phyloP scores from a whole-genome alignment of 1,284 basidiomycete genomes.

The Amylostereum chailletii region DNA sequence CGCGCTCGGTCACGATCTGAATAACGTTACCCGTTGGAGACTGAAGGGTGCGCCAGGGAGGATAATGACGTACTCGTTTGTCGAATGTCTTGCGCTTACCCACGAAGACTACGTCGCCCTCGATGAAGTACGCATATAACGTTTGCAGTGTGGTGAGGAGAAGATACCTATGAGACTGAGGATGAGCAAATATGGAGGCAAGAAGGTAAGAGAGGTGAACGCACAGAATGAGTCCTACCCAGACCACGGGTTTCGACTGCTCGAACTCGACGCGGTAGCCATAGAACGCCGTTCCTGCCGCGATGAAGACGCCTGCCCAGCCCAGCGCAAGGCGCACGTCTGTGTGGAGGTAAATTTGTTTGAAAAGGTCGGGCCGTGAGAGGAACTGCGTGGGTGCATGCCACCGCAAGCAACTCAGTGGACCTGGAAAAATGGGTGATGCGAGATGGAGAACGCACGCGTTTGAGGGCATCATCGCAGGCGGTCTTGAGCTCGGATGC shows the following conservation, averaged over 20 bases:
- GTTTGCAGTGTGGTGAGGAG: conserved; percentile 62
- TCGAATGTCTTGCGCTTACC: conserved; percentile 80
- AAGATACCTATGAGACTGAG: conserved; percentile 46
- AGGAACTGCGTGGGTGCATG: conserved; percentile 51
- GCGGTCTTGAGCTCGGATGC: conserved; percentile 81
- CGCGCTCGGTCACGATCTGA: conserved; percentile 76
- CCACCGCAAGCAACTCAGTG: conserved; percentile 1
- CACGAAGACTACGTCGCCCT: conserved; percentile 73
- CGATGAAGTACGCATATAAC: conserved; percentile 74
- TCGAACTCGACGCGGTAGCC: conserved; percentile 84
- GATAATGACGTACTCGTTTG: conserved; percentile 51
- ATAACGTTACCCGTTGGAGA: not conserved
- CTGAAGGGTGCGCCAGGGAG: not conserved
- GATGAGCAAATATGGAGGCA: not conserved
- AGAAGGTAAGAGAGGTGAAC: conserved; percentile 20
- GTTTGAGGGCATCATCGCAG: conserved; percentile 84
- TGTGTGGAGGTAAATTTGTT: conserved; percentile 77
- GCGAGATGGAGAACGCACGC: conserved; percentile 44
- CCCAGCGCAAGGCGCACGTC: conserved; percentile 80
- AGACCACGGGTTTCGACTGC: conserved; percentile 71
- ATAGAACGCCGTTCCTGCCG: conserved; percentile 73
- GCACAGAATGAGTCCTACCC: conserved; percentile 68
- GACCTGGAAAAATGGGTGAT: not conserved
- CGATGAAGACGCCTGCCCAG: conserved; percentile 76
- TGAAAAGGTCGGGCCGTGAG: conserved; percentile 73